phyloP scores from a whole-genome alignment of 1,284 basidiomycete species.

The Cryptococcus sp. region DNA sequence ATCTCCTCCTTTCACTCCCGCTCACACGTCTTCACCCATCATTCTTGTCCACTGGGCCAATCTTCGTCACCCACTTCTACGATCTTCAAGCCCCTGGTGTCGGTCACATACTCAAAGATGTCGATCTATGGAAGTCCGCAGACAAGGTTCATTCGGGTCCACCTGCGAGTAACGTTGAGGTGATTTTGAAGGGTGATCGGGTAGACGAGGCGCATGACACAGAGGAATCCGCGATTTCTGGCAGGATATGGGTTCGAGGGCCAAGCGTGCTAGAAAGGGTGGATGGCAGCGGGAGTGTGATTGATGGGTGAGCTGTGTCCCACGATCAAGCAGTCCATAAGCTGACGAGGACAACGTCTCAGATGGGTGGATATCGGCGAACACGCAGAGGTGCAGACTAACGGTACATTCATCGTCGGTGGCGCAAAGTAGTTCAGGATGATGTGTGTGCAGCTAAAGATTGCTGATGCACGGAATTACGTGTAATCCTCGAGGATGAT shows the following conservation, averaged over 20 bases:
- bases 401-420: constrained; percentile 42
- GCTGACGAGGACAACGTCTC: too few relatives aligned
- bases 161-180: constrained; percentile 48
- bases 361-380: constrained; percentile 40
- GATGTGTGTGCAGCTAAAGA: too few relatives aligned
- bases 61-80: constrained; percentile 46
- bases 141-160: constrained; percentile 41
- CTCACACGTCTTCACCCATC: constrained; percentile 36
- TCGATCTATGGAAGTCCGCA: constrained; percentile 10
- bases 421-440: not conserved
- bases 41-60: constrained; percentile 35
- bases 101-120: constrained; percentile 19
- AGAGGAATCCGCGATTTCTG: constrained; percentile 14
- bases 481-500: too few relatives aligned
- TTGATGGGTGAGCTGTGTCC: constrained; percentile 24
- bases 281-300: constrained; percentile 7
- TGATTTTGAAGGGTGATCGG: constrained; percentile 35
- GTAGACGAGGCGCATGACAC: constrained; percentile 19
- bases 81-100: constrained; percentile 41
- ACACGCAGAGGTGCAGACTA: constrained; percentile 36
- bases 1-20: constrained; percentile 45
- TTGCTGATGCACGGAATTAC: too few relatives aligned
- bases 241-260: constrained; percentile 36
- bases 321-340: not conserved
- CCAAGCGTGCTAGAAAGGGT: constrained; percentile 31